Conservation (phyloP, 2,329 filamentous ascomycete species). For the Penicillium capsulatum region DNA sequence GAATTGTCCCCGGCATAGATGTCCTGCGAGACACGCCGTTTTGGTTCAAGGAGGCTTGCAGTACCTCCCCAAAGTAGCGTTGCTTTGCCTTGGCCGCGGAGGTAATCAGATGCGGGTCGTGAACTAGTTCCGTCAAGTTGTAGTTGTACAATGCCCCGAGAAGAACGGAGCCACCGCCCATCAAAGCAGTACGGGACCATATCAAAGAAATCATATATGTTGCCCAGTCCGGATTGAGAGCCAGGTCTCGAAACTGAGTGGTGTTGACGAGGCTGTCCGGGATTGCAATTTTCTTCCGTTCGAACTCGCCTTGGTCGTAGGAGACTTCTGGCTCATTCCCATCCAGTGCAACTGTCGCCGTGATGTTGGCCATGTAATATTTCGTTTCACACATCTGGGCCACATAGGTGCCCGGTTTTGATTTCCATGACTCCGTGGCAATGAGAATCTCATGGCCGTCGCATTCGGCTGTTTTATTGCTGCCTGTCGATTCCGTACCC, state of each 20-base stretch:
- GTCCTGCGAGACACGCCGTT: constrained; percentile 3
- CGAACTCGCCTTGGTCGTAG: constrained; percentile 11
- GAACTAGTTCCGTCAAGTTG: constrained; percentile 11
- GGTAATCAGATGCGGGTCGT: constrained; percentile 3
- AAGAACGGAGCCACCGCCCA: constrained; percentile 15
- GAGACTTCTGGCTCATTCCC: constrained; percentile 7
- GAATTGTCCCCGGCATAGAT: constrained; percentile 1
- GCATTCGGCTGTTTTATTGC: constrained; percentile 9
- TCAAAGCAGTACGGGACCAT: background rate
- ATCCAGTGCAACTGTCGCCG: background rate
- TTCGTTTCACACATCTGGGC: constrained; percentile 10
- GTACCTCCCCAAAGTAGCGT: constrained; percentile 17
- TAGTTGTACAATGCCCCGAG: constrained; percentile 21
- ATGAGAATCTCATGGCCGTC: constrained; percentile 8
- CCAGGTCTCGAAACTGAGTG: constrained; percentile 6
- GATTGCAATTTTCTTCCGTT: constrained; percentile 6
- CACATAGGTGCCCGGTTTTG: background rate
- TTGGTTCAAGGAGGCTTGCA: constrained; percentile 10
- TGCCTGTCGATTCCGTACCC: background rate
- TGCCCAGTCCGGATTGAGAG: constrained; percentile 8
- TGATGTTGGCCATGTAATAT: constrained; percentile 18
- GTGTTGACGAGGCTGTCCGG: constrained; percentile 9
- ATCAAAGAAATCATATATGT: constrained; percentile 16
- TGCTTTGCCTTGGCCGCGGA: constrained; percentile 12
- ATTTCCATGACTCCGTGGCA: constrained; percentile 7